phyloP scores from a whole-genome alignment of 2,329 filamentous ascomycete genomes.

The Paecilomyces dactylethromorphus region DNA sequence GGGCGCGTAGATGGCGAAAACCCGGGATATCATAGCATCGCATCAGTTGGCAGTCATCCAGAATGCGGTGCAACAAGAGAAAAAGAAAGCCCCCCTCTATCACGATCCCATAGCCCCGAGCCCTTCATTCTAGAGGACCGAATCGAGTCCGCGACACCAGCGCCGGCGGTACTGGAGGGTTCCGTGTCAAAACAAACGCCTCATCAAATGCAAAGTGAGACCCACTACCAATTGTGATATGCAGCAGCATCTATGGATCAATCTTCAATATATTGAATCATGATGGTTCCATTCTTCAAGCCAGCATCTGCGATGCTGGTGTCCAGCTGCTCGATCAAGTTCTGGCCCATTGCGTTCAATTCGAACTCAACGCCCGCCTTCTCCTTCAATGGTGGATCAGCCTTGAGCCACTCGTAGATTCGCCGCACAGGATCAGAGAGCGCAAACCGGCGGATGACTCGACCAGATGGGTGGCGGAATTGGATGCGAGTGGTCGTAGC shows the following conservation, averaged over 20 bases:
- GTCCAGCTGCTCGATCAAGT: conserved; percentile 71
- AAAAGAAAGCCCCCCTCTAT: background rate
- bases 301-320: conserved; percentile 72
- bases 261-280: conserved; percentile 80
- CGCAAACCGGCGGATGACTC: conserved; percentile 80
- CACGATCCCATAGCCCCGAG: background rate
- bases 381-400: conserved; percentile 67
- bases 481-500: conserved; percentile 79
- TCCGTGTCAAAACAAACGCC: background rate
- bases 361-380: conserved; percentile 77
- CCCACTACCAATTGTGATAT: background rate
- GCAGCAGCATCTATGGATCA: conserved; percentile 12
- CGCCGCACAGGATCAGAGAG: conserved; percentile 69
- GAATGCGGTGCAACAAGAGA: background rate
- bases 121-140: background rate
- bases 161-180: background rate
- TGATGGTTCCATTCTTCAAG: conserved; percentile 86
- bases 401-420: conserved; percentile 96
- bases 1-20: background rate
- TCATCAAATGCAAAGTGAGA: background rate
- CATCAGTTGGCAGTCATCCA: background rate
- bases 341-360: conserved; percentile 78
- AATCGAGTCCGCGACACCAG: background rate
- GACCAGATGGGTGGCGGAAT: conserved; percentile 77
- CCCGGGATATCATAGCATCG: background rate